These are phyloP conservation scores for Aureobasidium sp. DNA, from an alignment of 2,329 filamentous ascomycete species.

Conservation along the genomic window DNA sequence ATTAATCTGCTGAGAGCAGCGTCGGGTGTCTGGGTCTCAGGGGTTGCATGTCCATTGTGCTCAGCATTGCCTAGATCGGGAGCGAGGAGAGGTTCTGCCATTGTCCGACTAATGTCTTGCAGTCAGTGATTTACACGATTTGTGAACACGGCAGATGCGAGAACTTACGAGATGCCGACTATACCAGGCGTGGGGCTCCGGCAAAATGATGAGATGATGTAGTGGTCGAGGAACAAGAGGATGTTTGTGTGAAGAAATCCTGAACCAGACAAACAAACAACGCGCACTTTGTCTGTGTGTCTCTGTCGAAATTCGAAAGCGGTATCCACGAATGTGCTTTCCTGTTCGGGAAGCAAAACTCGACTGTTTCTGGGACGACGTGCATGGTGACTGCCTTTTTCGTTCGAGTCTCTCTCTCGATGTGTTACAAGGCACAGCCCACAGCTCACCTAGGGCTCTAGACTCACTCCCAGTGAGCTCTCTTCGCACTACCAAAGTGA, in stretches of 20 bases:
- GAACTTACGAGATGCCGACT: neutral
- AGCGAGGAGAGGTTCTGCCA: neutral
- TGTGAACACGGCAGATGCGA: neutral
- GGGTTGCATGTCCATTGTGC: neutral
- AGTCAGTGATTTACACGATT: neutral
- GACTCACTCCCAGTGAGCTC: neutral
- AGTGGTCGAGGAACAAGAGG: neutral
- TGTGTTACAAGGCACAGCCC: neutral
- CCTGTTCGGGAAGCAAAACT: neutral
- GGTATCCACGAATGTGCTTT: neutral
- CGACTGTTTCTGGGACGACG: neutral
- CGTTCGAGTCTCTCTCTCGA: neutral
- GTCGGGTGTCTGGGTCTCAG: neutral
- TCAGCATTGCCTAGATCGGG: neutral
- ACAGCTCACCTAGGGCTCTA: neutral
- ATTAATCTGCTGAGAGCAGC: neutral
- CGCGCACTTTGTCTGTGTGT: neutral
- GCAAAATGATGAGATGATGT: no score
- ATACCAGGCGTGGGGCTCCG: no score
- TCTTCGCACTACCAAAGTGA: neutral
- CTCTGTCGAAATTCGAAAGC: neutral
- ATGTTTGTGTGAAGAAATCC: neutral
- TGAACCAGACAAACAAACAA: neutral
- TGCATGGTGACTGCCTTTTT: neutral
- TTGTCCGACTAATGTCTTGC: neutral